phyloP scores from a whole-genome alignment of 306 rosid species.

The Prunus armeniaca region DNA sequence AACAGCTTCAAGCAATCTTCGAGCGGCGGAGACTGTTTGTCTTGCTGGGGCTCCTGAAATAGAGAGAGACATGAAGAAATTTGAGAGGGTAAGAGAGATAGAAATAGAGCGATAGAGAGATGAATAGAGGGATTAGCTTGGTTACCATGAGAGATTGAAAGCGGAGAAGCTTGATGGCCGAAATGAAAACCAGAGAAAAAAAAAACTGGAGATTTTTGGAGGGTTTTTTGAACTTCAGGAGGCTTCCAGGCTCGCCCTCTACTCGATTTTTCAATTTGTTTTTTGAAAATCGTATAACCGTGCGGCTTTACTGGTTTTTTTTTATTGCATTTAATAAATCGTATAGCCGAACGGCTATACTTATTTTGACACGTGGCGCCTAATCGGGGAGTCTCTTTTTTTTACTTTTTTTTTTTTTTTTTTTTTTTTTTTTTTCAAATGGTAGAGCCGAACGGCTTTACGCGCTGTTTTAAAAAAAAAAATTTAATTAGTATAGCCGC shows the following conservation, averaged over 20 bases:
- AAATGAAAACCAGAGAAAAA: background rate
- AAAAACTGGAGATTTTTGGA: conserved; percentile 7
- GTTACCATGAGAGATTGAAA: conserved; percentile 7
- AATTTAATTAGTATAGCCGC: too few species aligned
- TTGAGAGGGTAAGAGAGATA: background rate
- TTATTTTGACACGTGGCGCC: too few species aligned
- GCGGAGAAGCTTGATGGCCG: background rate
- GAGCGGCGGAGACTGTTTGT: conserved; percentile 40
- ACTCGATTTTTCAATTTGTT: too few species aligned
- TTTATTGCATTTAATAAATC: too few species aligned
- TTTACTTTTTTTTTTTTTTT: too few species aligned
- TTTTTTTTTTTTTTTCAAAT: too few species aligned
- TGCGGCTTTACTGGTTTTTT: too few species aligned
- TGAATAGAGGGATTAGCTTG: background rate
- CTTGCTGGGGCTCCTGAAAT: conserved; percentile 45
- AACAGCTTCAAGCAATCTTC: conserved; percentile 88
- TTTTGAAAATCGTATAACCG: too few species aligned
- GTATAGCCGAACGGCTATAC: too few species aligned
- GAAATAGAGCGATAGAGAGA: background rate
- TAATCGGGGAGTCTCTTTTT: too few species aligned
- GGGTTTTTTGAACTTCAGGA: conserved; percentile 24
- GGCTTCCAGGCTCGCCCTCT: background rate
- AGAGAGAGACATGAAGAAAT: background rate
- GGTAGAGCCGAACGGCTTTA: too few species aligned
- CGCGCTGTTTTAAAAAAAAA: too few species aligned